Evolutionary conservation across 2,329 filamentous ascomycete genomes (phyloP), one percentile per base, ranked within the genome.

Genomic region (Aspergillus brunneoviolaceus): DNA sequence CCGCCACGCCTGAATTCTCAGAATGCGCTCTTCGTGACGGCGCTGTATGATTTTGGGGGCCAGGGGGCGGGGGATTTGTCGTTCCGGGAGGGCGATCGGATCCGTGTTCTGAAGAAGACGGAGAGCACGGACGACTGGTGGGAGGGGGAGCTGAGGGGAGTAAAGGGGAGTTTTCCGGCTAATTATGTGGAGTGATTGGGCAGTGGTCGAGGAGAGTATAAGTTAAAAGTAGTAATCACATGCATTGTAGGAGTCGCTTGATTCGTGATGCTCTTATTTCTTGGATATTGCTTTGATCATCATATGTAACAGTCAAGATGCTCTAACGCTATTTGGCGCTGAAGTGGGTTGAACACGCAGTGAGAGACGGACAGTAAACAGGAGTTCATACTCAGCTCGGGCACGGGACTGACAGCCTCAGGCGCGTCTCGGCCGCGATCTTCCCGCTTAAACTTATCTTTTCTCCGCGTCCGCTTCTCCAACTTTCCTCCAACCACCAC

Each of bases 41-140:
- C 91, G 7, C 79, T 91, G 68, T 95, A 91, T 74, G 84, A 89
- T 65, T 96, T 92, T 71, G 81, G 82, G 1, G 90, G 89, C 0
- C 87, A 92, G 69, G 84, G 83, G 6, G 74, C 79, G 1, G 90
- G 89, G 0, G 91, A 96, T 72, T 72, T 96, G 55, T 82, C 82
- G 2, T 96, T 96, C 71, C 81, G 81, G 31, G 89, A 93, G 73
- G 91, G 91, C 2, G 91, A 95, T 69, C 81, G 84, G 53, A 96
- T 96, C 67, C 85, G 82, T 50, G 87, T 96, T 3, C 71, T 92
- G 33, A 90, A 90, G 78, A 91, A 89, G 79, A 95, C 91, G 2
- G 84, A 86, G 6, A 92, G 88, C 62, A 88, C 86, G 23, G 89
- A 95, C 76, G 91, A 95, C 72, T 96, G 91, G 91, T 96, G 91